phyloP scores from a whole-genome alignment of 768 basidiomycete species.

The Phlegmacium glaucopus region DNA sequence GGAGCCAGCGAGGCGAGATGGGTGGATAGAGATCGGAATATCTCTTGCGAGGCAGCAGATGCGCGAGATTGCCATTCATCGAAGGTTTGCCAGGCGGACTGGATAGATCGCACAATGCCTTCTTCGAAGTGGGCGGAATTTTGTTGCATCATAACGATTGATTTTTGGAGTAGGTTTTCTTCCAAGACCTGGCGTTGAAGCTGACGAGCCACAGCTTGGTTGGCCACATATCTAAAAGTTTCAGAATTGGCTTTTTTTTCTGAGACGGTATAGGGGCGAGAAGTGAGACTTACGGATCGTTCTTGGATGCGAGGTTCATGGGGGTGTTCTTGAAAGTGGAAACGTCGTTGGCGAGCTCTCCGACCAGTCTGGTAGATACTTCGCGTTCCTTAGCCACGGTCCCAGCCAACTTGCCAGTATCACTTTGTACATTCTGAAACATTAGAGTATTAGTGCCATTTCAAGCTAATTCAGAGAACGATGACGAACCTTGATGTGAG shows the following conservation, averaged over 20 bases:
- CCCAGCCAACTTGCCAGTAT: constrained; percentile 89
- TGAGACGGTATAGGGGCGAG: neutral
- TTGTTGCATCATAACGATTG: constrained; percentile 96
- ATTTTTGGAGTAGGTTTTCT: constrained; percentile 97
- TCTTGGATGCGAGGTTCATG: constrained; percentile 73
- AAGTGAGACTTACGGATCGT: constrained; percentile 69
- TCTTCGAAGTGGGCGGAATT: constrained; percentile 97
- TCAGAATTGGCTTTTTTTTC: too few relatives aligned
- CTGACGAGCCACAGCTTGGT: constrained; percentile 71
- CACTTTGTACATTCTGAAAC: constrained; percentile 84
- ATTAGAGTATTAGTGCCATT: neutral
- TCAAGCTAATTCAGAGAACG: neutral
- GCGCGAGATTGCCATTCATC: constrained; percentile 92
- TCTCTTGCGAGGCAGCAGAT: constrained; percentile 66
- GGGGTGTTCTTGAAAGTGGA: constrained; percentile 96
- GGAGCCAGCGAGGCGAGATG: constrained; percentile 79
- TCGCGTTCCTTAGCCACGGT: constrained; percentile 93
- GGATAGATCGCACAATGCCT: constrained; percentile 90
- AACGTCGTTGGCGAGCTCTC: constrained; percentile 83
- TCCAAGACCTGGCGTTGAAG: constrained; percentile 92
- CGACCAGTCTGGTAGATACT: constrained; percentile 76
- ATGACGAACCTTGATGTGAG: constrained; percentile 83
- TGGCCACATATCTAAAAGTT: constrained; percentile 56
- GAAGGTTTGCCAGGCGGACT: constrained; percentile 96
- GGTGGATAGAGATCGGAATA: constrained; percentile 65